These are phyloP conservation scores for Blastobotrys petasosporus DNA, from an alignment of 1,139 yeast genomes.

Conservation along the genomic window DNA sequence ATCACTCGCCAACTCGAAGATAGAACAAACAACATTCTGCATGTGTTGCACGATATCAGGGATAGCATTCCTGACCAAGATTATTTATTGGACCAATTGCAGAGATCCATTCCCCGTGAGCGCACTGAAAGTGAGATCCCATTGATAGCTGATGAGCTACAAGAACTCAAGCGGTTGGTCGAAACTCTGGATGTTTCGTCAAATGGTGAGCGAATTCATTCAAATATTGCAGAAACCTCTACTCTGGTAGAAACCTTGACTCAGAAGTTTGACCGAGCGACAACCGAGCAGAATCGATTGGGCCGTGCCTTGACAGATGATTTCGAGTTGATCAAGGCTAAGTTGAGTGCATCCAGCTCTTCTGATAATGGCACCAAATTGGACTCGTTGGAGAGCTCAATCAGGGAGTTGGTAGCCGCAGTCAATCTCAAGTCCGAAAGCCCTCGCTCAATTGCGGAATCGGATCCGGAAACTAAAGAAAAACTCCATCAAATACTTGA, in stretches of 20 bases:
- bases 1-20: slow-evolving; percentile 6
- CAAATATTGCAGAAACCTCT: slow-evolving; percentile 2
- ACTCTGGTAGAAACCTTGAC: slow-evolving; percentile 7
- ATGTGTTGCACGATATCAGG: slow-evolving; percentile 3
- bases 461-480: neutral
- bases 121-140: neutral
- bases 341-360: neutral
- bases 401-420: neutral
- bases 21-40: slow-evolving; percentile 4
- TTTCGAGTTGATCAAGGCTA: slow-evolving; percentile 4
- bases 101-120: slow-evolving; percentile 7
- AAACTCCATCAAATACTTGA: neutral
- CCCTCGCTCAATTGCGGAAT: neutral
- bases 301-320: slow-evolving; percentile 4
- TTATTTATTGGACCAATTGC: slow-evolving; percentile 2
- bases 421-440: neutral
- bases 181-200: neutral
- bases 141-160: slow-evolving; percentile 3
- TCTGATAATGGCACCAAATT: neutral
- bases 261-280: slow-evolving; percentile 6
- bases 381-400: neutral
- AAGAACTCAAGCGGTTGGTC: neutral
- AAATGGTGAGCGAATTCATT: neutral
- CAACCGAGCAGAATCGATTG: slow-evolving; percentile 4
- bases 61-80: slow-evolving; percentile 7